phyloP scores from a whole-genome alignment of 2,329 filamentous ascomycete genomes.

The Aspergillus aculeatinus region DNA sequence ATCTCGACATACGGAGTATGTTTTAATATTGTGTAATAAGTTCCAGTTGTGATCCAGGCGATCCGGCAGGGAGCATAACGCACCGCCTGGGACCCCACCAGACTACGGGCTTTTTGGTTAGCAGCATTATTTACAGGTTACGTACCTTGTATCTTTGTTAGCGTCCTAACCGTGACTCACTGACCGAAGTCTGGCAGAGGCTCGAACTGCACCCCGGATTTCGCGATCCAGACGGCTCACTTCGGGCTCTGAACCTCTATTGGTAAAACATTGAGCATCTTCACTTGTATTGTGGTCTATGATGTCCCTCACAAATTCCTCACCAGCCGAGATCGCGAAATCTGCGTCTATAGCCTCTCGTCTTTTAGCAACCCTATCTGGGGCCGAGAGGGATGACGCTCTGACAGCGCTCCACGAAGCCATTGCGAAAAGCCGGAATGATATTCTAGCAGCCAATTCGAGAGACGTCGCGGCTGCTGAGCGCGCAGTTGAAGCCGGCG shows the following conservation, averaged over 20 bases:
- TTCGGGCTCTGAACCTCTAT: no score
- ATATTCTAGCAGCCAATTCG: constrained; percentile 83
- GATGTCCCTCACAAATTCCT: constrained; percentile 90
- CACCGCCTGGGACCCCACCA: not conserved
- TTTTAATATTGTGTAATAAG: no score
- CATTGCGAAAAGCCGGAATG: constrained; percentile 66
- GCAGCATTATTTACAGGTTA: not conserved
- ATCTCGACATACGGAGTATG: no score
- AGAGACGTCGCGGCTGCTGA: constrained; percentile 74
- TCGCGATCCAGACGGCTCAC: no score
- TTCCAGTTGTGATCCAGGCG: no score
- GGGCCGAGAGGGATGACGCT: constrained; percentile 75
- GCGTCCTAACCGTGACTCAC: not conserved
- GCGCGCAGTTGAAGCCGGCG: constrained; percentile 70
- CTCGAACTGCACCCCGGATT: no score
- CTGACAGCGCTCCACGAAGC: constrained; percentile 78
- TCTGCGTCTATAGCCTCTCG: constrained; percentile 80
- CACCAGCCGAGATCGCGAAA: constrained; percentile 72
- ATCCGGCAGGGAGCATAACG: no score
- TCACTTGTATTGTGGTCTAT: not conserved
- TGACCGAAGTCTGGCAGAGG: not conserved
- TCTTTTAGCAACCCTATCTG: constrained; percentile 75
- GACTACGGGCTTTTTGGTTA: not conserved
- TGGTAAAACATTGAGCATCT: not conserved
- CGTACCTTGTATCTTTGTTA: not conserved